Conservation (phyloP, 306 rosid species). For the Citrullus mucosospermus region DNA sequence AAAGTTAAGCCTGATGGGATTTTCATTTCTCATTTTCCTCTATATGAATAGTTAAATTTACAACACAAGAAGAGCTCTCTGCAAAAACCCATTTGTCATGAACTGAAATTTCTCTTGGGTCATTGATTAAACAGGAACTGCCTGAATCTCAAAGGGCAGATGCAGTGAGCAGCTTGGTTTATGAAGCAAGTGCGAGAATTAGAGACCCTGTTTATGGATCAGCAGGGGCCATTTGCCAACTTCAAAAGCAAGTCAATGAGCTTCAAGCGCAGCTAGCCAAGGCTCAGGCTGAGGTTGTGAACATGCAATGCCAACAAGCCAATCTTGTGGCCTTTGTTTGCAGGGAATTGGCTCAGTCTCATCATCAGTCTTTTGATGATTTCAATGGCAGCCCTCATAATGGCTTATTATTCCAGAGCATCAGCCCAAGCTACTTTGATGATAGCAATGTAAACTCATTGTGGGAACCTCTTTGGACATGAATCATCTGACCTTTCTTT, state of each 20-base stretch:
- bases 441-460: background rate
- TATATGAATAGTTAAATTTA: background rate
- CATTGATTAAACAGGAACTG: slow-evolving; percentile 37
- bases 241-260: slow-evolving; percentile 66
- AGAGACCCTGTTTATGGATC: slow-evolving; percentile 82
- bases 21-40: background rate
- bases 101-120: background rate
- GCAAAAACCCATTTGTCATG: background rate
- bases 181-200: slow-evolving; percentile 85
- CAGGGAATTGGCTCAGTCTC: slow-evolving; percentile 62
- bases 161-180: slow-evolving; percentile 93
- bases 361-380: slow-evolving; percentile 22
- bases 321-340: slow-evolving; percentile 62
- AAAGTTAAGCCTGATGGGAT: too few relatives aligned
- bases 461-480: slow-evolving; percentile 9
- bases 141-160: slow-evolving; percentile 88
- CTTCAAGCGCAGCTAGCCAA: slow-evolving; percentile 88
- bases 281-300: slow-evolving; percentile 70
- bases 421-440: background rate
- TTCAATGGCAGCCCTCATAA: slow-evolving; percentile 19
- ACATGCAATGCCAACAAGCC: slow-evolving; percentile 74
- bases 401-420: background rate
- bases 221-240: slow-evolving; percentile 84
- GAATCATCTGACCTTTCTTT: background rate
- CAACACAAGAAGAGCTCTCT: background rate